phyloP scores from a whole-genome alignment of 1,139 yeast species.

The Geotrichum aggregatum region DNA sequence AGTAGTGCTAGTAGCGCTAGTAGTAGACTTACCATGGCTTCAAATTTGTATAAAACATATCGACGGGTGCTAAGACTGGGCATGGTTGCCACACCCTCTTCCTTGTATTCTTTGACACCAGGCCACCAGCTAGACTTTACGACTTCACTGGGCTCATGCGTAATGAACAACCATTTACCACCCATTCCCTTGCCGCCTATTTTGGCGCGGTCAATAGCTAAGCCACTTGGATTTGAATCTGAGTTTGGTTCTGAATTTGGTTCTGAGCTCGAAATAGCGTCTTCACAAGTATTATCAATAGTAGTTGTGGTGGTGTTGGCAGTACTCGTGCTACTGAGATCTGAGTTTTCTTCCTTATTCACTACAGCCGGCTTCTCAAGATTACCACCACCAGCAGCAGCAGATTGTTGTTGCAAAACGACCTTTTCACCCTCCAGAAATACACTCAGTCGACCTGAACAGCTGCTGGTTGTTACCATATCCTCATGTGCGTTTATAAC shows the following conservation, averaged over 20 bases:
- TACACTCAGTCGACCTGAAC: conserved; percentile 82
- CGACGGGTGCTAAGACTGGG: conserved; percentile 40
- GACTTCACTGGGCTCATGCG: conserved; percentile 57
- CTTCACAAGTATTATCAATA: no score
- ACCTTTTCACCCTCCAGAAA: conserved; percentile 58
- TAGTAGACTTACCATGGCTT: conserved; percentile 49
- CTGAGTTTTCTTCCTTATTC: no score
- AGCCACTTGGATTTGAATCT: no score
- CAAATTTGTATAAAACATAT: conserved; percentile 68
- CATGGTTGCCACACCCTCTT: background rate
- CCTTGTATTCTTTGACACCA: conserved; percentile 23
- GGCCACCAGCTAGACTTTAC: conserved; percentile 48
- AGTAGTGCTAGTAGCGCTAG: background rate
- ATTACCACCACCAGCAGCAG: conserved; percentile 16
- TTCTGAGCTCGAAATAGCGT: no score
- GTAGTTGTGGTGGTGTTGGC: no score
- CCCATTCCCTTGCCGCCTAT: conserved; percentile 84
- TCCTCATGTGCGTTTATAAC: conserved; percentile 58
- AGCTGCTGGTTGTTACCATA: conserved; percentile 82
- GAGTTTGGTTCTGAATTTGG: no score
- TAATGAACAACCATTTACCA: conserved; percentile 80
- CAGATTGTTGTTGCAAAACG: no score
- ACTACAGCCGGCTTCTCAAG: conserved; percentile 13
- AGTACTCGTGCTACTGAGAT: no score
- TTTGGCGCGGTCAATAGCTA: conserved; percentile 35